These are phyloP conservation scores for Aureobasidium sp. DNA, from an alignment of 2,329 filamentous ascomycete genomes.

Conservation along the genomic window DNA sequence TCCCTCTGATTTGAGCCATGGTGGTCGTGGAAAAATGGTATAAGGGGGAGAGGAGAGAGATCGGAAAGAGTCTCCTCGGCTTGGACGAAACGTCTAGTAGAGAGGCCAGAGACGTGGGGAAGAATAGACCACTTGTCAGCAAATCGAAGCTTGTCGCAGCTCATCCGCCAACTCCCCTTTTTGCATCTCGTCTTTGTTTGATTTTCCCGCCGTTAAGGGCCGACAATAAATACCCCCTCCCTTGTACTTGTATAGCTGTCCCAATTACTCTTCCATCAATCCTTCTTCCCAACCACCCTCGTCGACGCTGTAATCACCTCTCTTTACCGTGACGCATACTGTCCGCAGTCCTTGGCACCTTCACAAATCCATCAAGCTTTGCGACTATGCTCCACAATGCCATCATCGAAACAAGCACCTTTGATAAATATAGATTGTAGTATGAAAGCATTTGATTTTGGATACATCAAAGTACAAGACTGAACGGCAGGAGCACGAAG, in stretches of 20 bases:
- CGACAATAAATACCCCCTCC: background rate
- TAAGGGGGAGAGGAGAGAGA: background rate
- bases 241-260: background rate
- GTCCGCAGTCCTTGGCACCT: background rate
- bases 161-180: background rate
- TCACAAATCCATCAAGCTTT: background rate
- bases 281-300: background rate
- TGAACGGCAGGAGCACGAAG: background rate
- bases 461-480: background rate
- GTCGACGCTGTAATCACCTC: background rate
- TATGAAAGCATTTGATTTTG: background rate
- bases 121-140: constrained; percentile 10
- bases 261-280: background rate
- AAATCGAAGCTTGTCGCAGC: constrained; percentile 1
- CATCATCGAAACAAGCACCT: background rate
- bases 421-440: background rate
- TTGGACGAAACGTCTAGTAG: background rate
- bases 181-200: background rate
- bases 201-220: background rate
- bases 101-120: constrained; percentile 4
- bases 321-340: background rate
- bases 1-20: constrained; percentile 54
- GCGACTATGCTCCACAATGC: background rate
- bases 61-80: background rate
- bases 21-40: background rate